Conservation (phyloP, 441 rosid species). For the Biscutella laevigata region DNA sequence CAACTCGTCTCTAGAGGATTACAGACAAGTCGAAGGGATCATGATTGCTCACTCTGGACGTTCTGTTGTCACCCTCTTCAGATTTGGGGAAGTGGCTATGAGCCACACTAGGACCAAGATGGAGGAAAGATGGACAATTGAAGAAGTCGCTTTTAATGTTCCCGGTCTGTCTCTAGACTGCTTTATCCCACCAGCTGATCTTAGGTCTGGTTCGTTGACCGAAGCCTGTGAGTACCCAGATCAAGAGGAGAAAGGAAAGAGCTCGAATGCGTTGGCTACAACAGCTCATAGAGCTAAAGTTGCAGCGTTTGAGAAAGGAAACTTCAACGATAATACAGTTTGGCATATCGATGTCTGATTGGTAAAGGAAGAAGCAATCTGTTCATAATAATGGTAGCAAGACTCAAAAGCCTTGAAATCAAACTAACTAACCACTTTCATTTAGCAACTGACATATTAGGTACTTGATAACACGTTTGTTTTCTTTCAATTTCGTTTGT, state of each 20-base stretch:
- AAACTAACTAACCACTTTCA: constrained; percentile 18
- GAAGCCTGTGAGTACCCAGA: constrained; percentile 50
- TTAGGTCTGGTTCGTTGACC: constrained; percentile 40
- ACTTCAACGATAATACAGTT: neutral
- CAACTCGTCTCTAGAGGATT: constrained; percentile 67
- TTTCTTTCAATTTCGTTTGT: neutral
- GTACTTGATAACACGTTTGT: neutral
- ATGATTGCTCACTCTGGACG: constrained; percentile 92
- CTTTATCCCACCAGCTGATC: constrained; percentile 81
- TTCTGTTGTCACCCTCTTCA: constrained; percentile 68
- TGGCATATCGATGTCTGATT: constrained; percentile 24
- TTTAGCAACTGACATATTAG: constrained; percentile 18
- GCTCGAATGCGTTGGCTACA: constrained; percentile 32
- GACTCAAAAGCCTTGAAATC: neutral
- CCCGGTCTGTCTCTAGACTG: constrained; percentile 82
- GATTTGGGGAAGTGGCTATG: constrained; percentile 83
- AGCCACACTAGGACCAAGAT: constrained; percentile 85
- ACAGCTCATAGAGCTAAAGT: constrained; percentile 50
- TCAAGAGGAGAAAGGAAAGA: constrained; percentile 56
- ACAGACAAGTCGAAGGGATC: constrained; percentile 75
- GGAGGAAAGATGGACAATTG: constrained; percentile 90
- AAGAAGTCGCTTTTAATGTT: constrained; percentile 87
- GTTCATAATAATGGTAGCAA: constrained; percentile 14
- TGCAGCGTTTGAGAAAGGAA: constrained; percentile 48
- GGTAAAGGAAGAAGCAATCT: constrained; percentile 5